Evolutionary conservation across 306 rosid genomes (phyloP).

Genomic region (Dryas octopetala): DNA sequence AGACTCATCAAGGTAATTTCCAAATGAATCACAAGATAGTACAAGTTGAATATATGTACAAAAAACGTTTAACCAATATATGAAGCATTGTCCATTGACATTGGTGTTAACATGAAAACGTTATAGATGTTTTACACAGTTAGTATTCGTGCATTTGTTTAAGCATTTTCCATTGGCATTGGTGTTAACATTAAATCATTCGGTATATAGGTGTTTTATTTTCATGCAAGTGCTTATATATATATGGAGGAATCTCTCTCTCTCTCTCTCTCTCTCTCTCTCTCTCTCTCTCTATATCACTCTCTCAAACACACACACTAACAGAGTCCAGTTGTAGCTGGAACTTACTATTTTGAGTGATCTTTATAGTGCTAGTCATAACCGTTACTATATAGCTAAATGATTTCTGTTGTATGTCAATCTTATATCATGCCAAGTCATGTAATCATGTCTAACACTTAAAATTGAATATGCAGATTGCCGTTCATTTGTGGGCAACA

Average conservation of each 20-base stretch:
- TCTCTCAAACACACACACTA: not conserved
- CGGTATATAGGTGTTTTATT: not conserved
- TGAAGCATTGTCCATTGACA: not conserved
- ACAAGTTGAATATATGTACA: not conserved
- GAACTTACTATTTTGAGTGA: slow-evolving; percentile 1
- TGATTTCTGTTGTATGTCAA: slow-evolving; percentile 14
- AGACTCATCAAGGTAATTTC: slow-evolving; percentile 72
- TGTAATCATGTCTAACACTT: slow-evolving; percentile 27
- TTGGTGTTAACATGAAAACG: not conserved
- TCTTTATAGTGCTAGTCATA: slow-evolving; percentile 6
- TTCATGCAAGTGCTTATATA: too few species aligned
- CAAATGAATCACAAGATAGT: slow-evolving; percentile 13
- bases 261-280: not conserved
- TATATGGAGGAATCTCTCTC: not conserved
- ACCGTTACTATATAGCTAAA: slow-evolving; percentile 5
- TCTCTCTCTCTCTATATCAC: not conserved
- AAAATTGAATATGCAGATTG: slow-evolving; percentile 56
- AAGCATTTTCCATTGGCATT: not conserved
- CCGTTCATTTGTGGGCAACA: slow-evolving; percentile 87
- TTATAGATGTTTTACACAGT: not conserved
- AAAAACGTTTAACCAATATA: not conserved
- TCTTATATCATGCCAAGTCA: slow-evolving; percentile 2
- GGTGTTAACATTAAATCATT: not conserved
- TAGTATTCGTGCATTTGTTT: not conserved
- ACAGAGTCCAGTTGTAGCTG: not conserved